Conservation (phyloP, 257 asterid species). For the Thymus quinquecostatus region DNA sequence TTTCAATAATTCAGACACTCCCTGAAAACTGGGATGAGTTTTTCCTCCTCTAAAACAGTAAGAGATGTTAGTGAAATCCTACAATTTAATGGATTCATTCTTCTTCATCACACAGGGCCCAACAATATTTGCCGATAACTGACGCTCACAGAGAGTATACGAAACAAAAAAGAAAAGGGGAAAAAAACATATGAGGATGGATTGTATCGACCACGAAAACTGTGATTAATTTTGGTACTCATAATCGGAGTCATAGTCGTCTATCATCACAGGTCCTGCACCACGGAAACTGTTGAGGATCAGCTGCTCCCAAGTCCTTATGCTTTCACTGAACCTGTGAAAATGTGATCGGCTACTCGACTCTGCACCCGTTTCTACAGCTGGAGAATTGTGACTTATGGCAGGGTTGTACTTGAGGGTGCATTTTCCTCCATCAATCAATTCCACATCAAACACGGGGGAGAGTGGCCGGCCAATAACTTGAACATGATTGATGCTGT, state of each 20-base stretch:
- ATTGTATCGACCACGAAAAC: neutral
- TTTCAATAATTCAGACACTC: neutral
- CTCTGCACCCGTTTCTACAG: slow-evolving; percentile 33
- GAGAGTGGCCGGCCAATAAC: slow-evolving; percentile 68
- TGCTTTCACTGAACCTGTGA: slow-evolving; percentile 51
- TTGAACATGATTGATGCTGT: slow-evolving; percentile 64
- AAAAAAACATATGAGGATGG: neutral
- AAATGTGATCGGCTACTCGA: slow-evolving; percentile 45
- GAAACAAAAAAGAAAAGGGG: neutral
- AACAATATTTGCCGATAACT: neutral
- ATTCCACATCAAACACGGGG: slow-evolving; percentile 60
- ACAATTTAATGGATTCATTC: neutral
- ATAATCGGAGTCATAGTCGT: slow-evolving; percentile 43
- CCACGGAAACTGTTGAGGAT: slow-evolving; percentile 48
- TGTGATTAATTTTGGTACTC: slow-evolving; percentile 34
- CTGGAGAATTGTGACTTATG: slow-evolving; percentile 14
- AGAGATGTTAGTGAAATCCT: neutral
- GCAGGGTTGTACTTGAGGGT: slow-evolving; percentile 49
- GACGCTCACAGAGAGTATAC: neutral
- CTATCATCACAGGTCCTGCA: slow-evolving; percentile 47
- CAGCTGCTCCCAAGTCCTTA: slow-evolving; percentile 66
- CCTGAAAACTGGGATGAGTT: neutral
- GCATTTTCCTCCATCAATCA: slow-evolving; percentile 60
- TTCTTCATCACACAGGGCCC: neutral
- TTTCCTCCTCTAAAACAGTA: neutral